These are phyloP conservation scores for Cyclotella baltica DNA, from an alignment of 108 stramenopile species.

Conservation along the genomic window DNA sequence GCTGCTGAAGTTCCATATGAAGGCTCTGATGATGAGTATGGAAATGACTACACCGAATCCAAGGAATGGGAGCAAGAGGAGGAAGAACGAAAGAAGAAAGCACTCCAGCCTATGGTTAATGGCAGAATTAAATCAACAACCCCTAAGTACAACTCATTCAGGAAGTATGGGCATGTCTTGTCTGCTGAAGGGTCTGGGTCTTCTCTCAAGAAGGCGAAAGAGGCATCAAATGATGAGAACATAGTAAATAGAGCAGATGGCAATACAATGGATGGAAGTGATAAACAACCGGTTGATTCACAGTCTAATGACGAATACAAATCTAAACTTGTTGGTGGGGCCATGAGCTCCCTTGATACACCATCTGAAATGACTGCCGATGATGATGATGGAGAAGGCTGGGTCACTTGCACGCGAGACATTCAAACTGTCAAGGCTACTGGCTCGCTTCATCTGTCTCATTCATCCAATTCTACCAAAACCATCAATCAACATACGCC, in stretches of 20 bases:
- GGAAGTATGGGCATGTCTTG: constrained; percentile 60
- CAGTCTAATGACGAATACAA: constrained; percentile 26
- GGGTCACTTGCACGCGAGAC: constrained; percentile 81
- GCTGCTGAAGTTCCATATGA: constrained; percentile 76
- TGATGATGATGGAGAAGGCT: constrained; percentile 92
- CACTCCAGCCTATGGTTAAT: constrained; percentile 51
- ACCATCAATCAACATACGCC: background rate
- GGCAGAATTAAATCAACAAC: constrained; percentile 42
- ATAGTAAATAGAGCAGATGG: constrained; percentile 13
- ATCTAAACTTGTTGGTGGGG: constrained; percentile 59
- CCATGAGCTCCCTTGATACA: constrained; percentile 45
- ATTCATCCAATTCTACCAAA: constrained; percentile 13
- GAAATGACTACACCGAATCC: constrained; percentile 7
- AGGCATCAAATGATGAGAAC: background rate
- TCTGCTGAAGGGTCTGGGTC: constrained; percentile 47
- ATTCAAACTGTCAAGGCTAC: constrained; percentile 66
- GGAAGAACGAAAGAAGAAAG: constrained; percentile 49
- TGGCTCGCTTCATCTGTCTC: constrained; percentile 52
- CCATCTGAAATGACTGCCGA: constrained; percentile 68
- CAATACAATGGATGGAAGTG: constrained; percentile 2
- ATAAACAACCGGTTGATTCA: constrained; percentile 13
- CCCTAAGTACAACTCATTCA: constrained; percentile 78
- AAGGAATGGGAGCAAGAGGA: constrained; percentile 40
- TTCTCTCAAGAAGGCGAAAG: constrained; percentile 47
- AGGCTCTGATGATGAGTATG: constrained; percentile 64